phyloP scores from a whole-genome alignment of 345 rosid genomes.

The Gossypium mustelinum region DNA sequence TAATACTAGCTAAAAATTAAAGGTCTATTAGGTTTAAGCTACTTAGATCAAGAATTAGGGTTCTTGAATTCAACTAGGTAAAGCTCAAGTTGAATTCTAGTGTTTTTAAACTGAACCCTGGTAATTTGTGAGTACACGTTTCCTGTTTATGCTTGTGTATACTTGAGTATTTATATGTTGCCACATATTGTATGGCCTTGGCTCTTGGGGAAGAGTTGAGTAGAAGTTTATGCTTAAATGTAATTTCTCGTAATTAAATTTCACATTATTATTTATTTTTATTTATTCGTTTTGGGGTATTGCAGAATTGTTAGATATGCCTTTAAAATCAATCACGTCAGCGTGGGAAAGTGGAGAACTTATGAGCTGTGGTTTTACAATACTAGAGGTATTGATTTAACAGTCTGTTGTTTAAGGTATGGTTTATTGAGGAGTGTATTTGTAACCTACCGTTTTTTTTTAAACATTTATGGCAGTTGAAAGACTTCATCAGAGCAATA shows the following conservation, averaged over 20 bases:
- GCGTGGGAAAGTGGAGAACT: conserved; percentile 91
- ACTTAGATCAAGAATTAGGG: too few species aligned
- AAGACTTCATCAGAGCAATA: conserved; percentile 78
- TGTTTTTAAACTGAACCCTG: background rate
- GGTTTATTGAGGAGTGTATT: background rate
- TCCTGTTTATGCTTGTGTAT: background rate
- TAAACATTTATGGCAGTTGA: conserved; percentile 42
- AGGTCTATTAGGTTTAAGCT: too few species aligned
- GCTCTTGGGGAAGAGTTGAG: background rate
- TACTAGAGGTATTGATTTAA: conserved; percentile 57
- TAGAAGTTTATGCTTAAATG: background rate
- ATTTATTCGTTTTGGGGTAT: conserved; percentile 5
- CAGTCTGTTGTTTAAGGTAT: background rate
- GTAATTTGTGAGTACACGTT: background rate
- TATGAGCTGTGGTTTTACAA: conserved; percentile 57
- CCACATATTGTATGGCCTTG: background rate
- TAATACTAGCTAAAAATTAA: too few species aligned
- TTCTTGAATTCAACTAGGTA: too few species aligned
- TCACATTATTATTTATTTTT: background rate
- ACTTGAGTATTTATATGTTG: background rate
- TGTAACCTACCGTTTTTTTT: background rate
- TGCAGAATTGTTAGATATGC: conserved; percentile 87
- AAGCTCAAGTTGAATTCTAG: background rate
- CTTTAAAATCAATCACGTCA: conserved; percentile 66
- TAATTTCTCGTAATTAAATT: background rate